A percentile compares a stretch with the other conserved stretches of the same genome.
These are phyloP conservation scores for Trichoderma aggressivum DNA, from an alignment of 2,329 filamentous ascomycete genomes.

Conservation along the genomic window DNA sequence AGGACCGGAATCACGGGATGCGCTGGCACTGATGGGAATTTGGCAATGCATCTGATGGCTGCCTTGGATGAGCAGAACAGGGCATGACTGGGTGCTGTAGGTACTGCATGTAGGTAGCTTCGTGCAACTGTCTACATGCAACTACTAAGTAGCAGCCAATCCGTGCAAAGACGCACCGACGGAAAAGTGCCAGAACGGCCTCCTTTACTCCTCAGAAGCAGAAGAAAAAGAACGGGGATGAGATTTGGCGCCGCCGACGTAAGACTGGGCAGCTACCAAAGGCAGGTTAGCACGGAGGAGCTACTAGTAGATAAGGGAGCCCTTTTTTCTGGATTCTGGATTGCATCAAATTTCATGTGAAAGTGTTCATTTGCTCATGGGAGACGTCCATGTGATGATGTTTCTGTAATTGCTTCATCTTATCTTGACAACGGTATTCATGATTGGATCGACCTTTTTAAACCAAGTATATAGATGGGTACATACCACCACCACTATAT, in stretches of 20 bases:
- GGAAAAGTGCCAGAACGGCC: neutral
- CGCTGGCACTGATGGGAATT: too few species aligned
- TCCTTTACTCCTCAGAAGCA: neutral
- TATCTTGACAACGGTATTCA: neutral
- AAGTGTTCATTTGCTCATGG: neutral
- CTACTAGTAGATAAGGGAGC: neutral
- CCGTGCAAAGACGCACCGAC: neutral
- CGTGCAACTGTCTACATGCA: too few species aligned
- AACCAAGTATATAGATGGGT: too few species aligned
- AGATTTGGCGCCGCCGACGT: conserved; percentile 13
- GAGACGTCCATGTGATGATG: neutral
- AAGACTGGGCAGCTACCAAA: conserved; percentile 7
- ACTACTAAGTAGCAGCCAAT: too few species aligned
- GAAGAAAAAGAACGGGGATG: neutral
- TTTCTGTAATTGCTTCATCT: neutral
- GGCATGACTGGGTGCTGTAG: too few species aligned
- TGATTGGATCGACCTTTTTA: neutral
- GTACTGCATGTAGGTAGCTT: too few species aligned
- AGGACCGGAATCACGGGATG: too few species aligned
- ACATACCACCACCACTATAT: too few species aligned
- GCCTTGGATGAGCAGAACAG: too few species aligned
- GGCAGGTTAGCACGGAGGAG: neutral
- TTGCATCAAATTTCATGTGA: conserved; percentile 1
- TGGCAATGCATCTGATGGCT: too few species aligned
- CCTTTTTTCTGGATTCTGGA: neutral